Conservation (phyloP, 2,329 filamentous ascomycete species). For the Pseudogymnoascus sp. region DNA sequence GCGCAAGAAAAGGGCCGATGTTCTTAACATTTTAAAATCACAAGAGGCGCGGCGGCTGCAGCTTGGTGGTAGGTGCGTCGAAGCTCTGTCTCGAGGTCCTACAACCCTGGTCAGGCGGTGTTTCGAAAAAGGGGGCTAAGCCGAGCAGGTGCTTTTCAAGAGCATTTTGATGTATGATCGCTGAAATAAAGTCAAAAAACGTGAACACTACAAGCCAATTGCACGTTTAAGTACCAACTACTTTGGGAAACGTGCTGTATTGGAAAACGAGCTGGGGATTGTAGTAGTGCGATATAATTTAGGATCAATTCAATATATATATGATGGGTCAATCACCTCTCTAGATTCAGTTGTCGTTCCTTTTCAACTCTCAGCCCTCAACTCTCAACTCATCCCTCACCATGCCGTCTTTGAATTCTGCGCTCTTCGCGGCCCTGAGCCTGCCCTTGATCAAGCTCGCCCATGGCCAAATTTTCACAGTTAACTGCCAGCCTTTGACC, state of each 20-base stretch:
- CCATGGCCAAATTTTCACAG: slow-evolving; percentile 12
- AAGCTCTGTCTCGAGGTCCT: neutral
- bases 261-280: neutral
- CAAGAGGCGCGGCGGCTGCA: neutral
- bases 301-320: neutral
- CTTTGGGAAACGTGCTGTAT: neutral
- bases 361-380: neutral
- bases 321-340: neutral
- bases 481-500: slow-evolving; percentile 13
- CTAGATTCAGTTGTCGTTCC: neutral
- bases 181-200: neutral
- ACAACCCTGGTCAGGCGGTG: neutral
- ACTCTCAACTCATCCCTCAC: neutral
- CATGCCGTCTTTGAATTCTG: neutral
- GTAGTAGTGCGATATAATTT: neutral
- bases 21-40: neutral
- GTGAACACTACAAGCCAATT: neutral
- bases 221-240: neutral
- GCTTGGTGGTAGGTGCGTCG: neutral
- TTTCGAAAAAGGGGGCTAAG: neutral
- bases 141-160: neutral
- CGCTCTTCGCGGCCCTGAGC: neutral
- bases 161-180: neutral
- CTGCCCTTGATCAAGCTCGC: neutral
- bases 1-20: neutral